Evolutionary conservation across 148 eudicot genomes (phyloP).

Genomic region (Vaccinium darrowii): DNA sequence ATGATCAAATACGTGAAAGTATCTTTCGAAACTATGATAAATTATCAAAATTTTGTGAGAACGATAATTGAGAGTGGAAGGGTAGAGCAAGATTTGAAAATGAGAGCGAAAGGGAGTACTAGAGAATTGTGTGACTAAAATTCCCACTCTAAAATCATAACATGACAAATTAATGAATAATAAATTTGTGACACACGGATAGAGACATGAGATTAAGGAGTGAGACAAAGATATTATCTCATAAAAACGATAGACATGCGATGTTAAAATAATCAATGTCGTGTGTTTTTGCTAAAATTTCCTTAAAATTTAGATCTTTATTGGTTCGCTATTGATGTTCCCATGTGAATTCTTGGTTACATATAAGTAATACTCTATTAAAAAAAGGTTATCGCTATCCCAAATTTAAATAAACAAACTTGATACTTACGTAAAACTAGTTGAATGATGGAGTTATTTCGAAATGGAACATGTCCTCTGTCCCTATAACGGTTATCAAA

Average conservation of each 20-base stretch:
- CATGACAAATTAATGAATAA: background rate
- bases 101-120: background rate
- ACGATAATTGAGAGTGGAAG: background rate
- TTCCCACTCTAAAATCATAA: background rate
- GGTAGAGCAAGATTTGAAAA: background rate
- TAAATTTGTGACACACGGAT: background rate
- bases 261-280: background rate
- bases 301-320: background rate
- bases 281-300: background rate
- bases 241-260: background rate
- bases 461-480: background rate
- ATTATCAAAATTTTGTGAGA: no score
- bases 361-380: background rate
- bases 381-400: background rate
- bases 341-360: background rate
- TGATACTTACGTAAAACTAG: background rate
- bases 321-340: background rate
- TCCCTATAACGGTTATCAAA: background rate
- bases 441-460: background rate
- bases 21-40: background rate
- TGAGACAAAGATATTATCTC: background rate
- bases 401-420: background rate
- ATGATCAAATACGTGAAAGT: background rate
- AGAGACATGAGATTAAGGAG: background rate
- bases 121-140: background rate